phyloP scores from a whole-genome alignment of 106 monocot genomes.

The Dendrobium huoshanense region DNA sequence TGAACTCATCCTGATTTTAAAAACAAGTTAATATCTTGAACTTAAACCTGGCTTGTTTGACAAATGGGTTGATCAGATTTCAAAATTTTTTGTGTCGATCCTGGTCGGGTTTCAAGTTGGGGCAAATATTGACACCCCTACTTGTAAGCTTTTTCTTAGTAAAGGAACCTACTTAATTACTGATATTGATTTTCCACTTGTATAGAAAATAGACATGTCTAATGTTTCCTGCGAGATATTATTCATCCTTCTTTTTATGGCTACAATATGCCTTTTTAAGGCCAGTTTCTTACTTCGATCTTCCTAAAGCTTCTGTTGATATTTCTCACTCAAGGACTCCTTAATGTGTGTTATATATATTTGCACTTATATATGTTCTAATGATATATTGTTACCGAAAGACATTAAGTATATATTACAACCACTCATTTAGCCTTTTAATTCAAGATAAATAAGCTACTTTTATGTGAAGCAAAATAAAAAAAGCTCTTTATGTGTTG shows the following conservation, averaged over 20 bases:
- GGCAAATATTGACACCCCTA: too few species aligned
- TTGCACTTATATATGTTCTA: not conserved
- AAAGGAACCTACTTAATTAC: not conserved
- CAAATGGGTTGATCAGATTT: too few species aligned
- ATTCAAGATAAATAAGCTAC: not conserved
- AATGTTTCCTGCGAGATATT: conserved; percentile 82
- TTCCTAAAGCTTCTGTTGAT: conserved; percentile 44
- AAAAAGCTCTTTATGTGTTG: not conserved
- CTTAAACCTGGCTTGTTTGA: too few species aligned
- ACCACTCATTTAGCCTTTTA: not conserved
- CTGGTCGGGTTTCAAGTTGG: not conserved
- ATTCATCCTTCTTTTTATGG: conserved; percentile 79
- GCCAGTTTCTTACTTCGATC: conserved; percentile 46
- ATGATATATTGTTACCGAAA: not conserved
- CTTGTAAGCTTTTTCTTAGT: not conserved
- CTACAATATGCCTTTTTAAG: conserved; percentile 59
- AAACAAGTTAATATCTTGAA: too few species aligned
- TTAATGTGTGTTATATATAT: conserved; percentile 42
- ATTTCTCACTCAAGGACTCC: conserved; percentile 40
- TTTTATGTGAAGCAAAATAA: not conserved
- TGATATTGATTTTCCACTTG: not conserved
- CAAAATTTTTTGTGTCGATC: too few species aligned
- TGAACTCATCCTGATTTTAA: too few species aligned
- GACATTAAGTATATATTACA: not conserved
- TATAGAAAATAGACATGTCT: conserved; percentile 64